Conservation (phyloP, 257 asterid species). For the Verbena officinalis region DNA sequence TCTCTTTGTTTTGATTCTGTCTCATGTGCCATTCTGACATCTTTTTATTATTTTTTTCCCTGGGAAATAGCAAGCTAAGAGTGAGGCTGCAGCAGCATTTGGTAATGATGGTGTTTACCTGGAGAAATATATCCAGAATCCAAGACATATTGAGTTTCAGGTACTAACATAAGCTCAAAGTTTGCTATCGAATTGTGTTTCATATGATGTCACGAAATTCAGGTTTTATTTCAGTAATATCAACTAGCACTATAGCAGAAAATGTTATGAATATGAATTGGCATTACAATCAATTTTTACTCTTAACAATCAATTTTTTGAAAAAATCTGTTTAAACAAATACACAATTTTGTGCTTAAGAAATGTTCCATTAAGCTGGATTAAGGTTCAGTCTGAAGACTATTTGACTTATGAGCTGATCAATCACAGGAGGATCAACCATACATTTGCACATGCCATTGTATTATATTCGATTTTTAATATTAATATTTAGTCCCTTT, state of each 20-base stretch:
- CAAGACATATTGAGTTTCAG: conserved; percentile 94
- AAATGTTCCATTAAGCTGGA: neutral
- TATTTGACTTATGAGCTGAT: neutral
- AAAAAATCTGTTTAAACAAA: neutral
- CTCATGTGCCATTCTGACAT: conserved; percentile 2
- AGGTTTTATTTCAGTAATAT: conserved; percentile 6
- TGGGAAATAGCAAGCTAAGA: conserved; percentile 63
- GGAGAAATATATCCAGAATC: conserved; percentile 91
- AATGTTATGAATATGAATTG: neutral
- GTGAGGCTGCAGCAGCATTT: conserved; percentile 99
- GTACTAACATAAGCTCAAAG: conserved; percentile 32
- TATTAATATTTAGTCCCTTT: no score
- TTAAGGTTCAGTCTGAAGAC: neutral
- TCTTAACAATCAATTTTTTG: neutral
- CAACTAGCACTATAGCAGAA: neutral
- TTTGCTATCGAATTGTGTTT: conserved; percentile 2
- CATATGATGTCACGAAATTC: neutral
- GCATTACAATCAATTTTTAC: neutral
- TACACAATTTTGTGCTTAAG: neutral
- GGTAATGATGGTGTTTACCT: conserved; percentile 99
- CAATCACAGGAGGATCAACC: neutral
- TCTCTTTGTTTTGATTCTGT: conserved; percentile 8
- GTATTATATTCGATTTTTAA: no score
- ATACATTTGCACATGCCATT: neutral
- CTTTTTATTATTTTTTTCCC: conserved; percentile 8